phyloP scores from a whole-genome alignment of 208 protist genomes.

The Leishmania tarentolae region DNA sequence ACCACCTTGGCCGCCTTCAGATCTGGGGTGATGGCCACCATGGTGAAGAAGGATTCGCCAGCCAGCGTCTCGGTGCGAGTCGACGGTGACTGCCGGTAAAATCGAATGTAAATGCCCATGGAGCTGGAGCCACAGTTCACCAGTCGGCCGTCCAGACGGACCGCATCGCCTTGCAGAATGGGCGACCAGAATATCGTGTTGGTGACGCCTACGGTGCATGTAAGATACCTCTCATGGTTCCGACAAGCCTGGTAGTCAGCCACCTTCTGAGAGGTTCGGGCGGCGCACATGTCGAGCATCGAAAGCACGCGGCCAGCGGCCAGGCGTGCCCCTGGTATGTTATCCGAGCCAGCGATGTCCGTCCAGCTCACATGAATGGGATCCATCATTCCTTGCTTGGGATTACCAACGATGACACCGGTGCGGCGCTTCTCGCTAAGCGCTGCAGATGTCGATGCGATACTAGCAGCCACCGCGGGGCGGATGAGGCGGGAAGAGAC shows the following conservation, averaged over 20 bases:
- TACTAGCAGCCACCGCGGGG: not conserved
- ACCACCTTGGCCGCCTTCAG: slow-evolving; percentile 80
- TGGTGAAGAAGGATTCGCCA: slow-evolving; percentile 88
- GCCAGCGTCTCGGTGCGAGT: slow-evolving; percentile 60
- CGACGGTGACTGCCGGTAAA: slow-evolving; percentile 70
- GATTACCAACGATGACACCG: slow-evolving; percentile 60
- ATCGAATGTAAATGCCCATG: slow-evolving; percentile 81
- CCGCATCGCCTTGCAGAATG: slow-evolving; percentile 84
- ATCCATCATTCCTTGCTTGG: slow-evolving; percentile 51
- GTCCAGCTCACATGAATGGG: slow-evolving; percentile 69
- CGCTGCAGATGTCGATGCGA: not conserved
- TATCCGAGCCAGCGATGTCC: slow-evolving; percentile 75
- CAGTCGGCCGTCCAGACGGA: slow-evolving; percentile 75
- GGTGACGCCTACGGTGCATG: slow-evolving; percentile 84
- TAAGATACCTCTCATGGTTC: slow-evolving; percentile 37
- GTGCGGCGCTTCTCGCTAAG: slow-evolving; percentile 6
- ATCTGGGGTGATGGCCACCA: slow-evolving; percentile 84
- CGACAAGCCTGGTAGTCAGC: slow-evolving; percentile 23
- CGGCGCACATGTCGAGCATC: slow-evolving; percentile 90
- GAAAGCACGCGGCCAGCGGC: slow-evolving; percentile 79
- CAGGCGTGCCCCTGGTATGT: slow-evolving; percentile 46
- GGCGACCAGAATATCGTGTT: slow-evolving; percentile 81
- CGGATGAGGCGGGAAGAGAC: slow-evolving; percentile 8
- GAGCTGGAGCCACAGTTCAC: slow-evolving; percentile 85
- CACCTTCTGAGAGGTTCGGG: slow-evolving; percentile 55